These are phyloP conservation scores for Coemansia linderi DNA, from an alignment of 371 early-diverging fungal species.

Conservation along the genomic window DNA sequence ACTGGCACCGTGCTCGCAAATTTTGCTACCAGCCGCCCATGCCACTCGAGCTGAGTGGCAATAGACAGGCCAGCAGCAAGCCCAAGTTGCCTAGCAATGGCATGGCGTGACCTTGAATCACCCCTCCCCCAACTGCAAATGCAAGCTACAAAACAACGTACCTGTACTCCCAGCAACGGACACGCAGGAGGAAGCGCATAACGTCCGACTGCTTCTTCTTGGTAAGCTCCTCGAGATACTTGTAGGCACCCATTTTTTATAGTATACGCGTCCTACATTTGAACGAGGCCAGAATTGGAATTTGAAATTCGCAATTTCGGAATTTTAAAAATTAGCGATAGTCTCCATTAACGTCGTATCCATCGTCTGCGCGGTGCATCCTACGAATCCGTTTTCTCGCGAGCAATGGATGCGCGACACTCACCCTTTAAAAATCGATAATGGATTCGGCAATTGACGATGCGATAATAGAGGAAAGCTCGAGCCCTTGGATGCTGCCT, in stretches of 20 bases:
- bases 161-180: constrained; percentile 99
- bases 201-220: constrained; percentile 99
- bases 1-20: constrained; percentile 44
- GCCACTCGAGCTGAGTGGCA: not conserved
- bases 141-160: constrained; percentile 39
- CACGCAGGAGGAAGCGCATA: constrained; percentile 96
- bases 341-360: not conserved
- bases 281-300: not conserved
- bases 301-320: not conserved
- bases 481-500: not conserved
- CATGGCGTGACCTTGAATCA: constrained; percentile 39
- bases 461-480: not conserved
- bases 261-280: constrained; percentile 34
- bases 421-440: constrained; percentile 2
- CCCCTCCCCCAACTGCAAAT: constrained; percentile 1
- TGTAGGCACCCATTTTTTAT: constrained; percentile 70
- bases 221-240: constrained; percentile 97
- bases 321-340: not conserved
- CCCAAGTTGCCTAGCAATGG: constrained; percentile 54
- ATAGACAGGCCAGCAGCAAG: constrained; percentile 23
- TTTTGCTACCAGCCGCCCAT: constrained; percentile 24
- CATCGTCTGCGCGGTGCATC: not conserved
- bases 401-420: constrained; percentile 8
- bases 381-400: not conserved
- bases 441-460: constrained; percentile 6